A percentile compares a stretch with the other conserved stretches of the same genome.
These are phyloP conservation scores for Fusarium tjaetaba DNA, from an alignment of 2,329 filamentous ascomycete genomes.

Conservation along the genomic window DNA sequence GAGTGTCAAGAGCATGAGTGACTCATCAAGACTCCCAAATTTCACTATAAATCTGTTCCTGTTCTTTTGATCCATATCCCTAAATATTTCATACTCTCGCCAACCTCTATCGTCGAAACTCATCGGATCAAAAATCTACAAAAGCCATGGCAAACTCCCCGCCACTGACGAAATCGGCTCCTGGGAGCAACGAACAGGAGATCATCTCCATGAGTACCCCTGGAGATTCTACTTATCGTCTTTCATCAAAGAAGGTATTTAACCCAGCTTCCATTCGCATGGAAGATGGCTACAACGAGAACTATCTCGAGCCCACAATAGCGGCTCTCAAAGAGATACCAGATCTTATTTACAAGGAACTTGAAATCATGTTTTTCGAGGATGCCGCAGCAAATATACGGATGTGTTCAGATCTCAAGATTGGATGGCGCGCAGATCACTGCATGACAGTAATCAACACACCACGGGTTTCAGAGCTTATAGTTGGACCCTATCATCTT, in stretches of 20 bases:
- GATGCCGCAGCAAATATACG: neutral
- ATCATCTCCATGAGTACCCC: neutral
- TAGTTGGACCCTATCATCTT: neutral
- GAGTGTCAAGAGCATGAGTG: neutral
- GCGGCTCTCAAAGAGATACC: accelerated
- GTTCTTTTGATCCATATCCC: neutral
- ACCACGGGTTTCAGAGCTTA: accelerated
- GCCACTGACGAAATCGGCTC: neutral
- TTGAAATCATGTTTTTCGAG: neutral
- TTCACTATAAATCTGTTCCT: neutral
- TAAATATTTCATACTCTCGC: accelerated
- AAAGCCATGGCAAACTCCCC: neutral
- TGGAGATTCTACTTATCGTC: neutral
- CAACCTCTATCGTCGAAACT: neutral
- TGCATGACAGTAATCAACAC: neutral
- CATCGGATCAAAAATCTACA: neutral
- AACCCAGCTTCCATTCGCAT: neutral
- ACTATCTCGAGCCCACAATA: neutral
- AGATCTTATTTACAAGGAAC: neutral
- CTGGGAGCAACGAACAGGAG: neutral
- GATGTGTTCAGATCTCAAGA: neutral
- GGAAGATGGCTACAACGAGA: neutral
- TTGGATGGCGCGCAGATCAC: neutral
- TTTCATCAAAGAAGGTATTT: neutral
- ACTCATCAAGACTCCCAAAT: neutral